Base-by-base conservation (phyloP, 83 land plant genomes). In the Thuja plicata region DNA sequence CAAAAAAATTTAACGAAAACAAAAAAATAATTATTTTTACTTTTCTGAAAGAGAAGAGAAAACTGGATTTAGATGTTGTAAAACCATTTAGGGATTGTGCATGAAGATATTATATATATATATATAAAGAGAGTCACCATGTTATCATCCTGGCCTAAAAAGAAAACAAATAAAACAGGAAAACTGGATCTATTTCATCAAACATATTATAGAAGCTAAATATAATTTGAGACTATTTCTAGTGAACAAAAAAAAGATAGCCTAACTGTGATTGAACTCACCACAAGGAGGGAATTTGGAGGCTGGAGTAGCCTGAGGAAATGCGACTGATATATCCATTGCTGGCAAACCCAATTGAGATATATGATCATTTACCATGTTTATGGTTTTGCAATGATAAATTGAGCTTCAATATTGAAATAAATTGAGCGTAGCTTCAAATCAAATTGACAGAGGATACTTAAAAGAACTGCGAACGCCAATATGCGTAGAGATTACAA, bases 301-400 rank as follows among this genome's bases (percentile, higher is more conserved):
- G 38, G 96, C 96, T 41, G 96, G 92, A 10, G 96, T 95, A 38
- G 96, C 96, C 83, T 95, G 96, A 57, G 96, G 95, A 88, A 95
- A 95, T 54, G 96, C 96, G 32, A 73, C 15, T 1, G 95, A 91
- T 38, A 95, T 48, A 89, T 94, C 96, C 83, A 93, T 35, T 0
- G 96, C 60, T 5, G 95, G 94, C 62, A 91, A 88, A 77, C 88
- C 89, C 57, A 83, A 83, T 8, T 66, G 73, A 66, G 73, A 66
- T 27, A 8, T 27, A 66, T 27, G 30, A 66, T 66, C 73, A 0
- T 8, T 27, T 2, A 27, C 30, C 73, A 66, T 66, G 11, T 66
- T 24, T 24, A 66, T 66, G 73, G 10, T 27, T 66, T 66, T 27
- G 73, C 7, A 66, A 24, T 24, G 73, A 8, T 66, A 66, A 8